phyloP scores from a whole-genome alignment of 2,329 filamentous ascomycete species.

The Clonostachys sp. region DNA sequence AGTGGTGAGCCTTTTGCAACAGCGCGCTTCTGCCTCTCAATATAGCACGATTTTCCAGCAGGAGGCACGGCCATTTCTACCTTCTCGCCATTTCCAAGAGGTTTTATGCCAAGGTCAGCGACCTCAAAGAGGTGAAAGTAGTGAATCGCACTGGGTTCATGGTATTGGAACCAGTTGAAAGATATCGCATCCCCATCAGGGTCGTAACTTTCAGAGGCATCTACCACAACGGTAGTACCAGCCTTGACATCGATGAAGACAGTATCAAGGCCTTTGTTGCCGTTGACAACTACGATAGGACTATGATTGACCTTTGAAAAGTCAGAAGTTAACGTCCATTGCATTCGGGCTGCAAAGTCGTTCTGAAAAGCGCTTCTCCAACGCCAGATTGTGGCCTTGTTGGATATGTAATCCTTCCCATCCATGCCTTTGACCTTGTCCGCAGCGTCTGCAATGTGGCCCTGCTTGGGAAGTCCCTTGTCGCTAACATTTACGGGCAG shows the following conservation, averaged over 20 bases:
- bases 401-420: conserved; percentile 11
- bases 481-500: conserved; percentile 17
- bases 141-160: conserved; percentile 14
- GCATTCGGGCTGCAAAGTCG: conserved; percentile 34
- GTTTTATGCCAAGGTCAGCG: background rate
- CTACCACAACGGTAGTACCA: conserved; percentile 29
- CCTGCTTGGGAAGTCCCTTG: background rate
- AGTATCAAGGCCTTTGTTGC: conserved; percentile 22
- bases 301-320: conserved; percentile 35
- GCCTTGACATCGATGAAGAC: conserved; percentile 31
- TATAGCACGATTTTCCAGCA: background rate
- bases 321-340: conserved; percentile 22
- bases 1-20: background rate
- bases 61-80: background rate
- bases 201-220: conserved; percentile 37
- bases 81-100: background rate
- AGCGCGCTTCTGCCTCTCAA: background rate
- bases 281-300: conserved; percentile 34
- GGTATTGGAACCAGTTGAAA: conserved; percentile 47
- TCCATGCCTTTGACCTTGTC: conserved; percentile 13
- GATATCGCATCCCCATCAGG: conserved; percentile 34
- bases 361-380: conserved; percentile 33
- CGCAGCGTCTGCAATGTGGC: conserved; percentile 19
- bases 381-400: conserved; percentile 33
- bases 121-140: background rate